Conservation (phyloP, 1,284 basidiomycete genomes). For the Lignosus rhinocerotis region DNA sequence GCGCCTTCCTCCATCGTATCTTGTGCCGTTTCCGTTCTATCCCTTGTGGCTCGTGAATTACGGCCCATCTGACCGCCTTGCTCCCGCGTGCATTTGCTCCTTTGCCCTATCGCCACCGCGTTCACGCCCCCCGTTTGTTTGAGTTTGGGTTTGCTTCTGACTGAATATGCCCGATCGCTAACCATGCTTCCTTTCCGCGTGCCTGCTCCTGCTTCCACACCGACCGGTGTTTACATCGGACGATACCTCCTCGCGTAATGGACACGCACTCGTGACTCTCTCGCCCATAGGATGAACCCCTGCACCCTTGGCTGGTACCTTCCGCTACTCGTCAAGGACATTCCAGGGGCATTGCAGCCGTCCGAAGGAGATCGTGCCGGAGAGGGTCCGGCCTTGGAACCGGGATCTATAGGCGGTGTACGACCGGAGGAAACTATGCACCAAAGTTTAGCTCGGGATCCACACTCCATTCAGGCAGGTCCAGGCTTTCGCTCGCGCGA, state of each 20-base stretch:
- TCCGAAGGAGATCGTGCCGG: constrained; percentile 42
- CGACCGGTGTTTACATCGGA: not conserved
- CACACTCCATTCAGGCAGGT: not conserved
- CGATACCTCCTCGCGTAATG: not conserved
- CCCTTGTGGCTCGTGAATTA: not conserved
- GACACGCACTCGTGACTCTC: constrained; percentile 8
- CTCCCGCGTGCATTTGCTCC: not conserved
- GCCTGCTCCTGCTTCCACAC: not conserved
- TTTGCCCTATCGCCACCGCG: not conserved
- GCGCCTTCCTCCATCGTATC: not conserved
- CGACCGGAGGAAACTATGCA: not conserved
- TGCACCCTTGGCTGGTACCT: constrained; percentile 94
- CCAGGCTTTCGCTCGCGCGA: not conserved
- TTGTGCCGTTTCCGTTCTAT: not conserved
- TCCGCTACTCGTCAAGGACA: constrained; percentile 74
- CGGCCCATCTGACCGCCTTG: not conserved
- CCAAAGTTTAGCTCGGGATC: not conserved
- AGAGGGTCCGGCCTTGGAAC: constrained; percentile 13
- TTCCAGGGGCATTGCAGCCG: constrained; percentile 66
- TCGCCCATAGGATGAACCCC: constrained; percentile 80
- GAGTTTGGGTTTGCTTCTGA: constrained; percentile 12
- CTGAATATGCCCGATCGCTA: constrained; percentile 26
- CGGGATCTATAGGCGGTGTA: constrained; percentile 8
- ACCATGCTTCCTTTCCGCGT: constrained; percentile 2
- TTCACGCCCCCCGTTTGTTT: not conserved